These are phyloP conservation scores for Carpinus fangiana DNA, from an alignment of 306 rosid genomes.

Conservation along the genomic window DNA sequence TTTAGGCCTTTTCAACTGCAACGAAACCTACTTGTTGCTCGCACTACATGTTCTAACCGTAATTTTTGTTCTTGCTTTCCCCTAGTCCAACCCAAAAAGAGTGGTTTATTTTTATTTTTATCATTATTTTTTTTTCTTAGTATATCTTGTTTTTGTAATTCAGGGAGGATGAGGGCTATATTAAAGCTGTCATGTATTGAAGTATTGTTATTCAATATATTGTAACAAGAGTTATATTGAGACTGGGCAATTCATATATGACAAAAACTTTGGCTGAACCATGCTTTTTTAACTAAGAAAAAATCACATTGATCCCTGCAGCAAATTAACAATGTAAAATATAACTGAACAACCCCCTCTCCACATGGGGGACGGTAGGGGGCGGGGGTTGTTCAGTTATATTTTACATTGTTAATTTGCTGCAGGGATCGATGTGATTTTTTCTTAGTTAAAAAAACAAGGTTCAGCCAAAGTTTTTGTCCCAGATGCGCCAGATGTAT, in stretches of 20 bases:
- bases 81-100: not conserved
- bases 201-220: not conserved
- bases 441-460: not conserved
- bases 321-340: no score
- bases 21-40: not conserved
- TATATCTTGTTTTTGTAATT: not conserved
- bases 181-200: not conserved
- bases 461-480: not conserved
- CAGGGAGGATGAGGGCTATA: not conserved
- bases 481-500: not conserved
- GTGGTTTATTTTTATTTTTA: no score
- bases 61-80: not conserved
- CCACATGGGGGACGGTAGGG: no score
- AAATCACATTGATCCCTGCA: not conserved
- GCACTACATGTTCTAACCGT: not conserved
- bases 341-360: no score
- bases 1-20: not conserved
- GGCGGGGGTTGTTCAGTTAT: no score
- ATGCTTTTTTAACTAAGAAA: not conserved
- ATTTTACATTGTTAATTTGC: no score
- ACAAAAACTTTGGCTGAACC: not conserved
- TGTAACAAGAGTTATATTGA: no score
- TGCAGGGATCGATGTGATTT: not conserved
- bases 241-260: no score
- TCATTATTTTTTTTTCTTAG: not conserved